Conservation (phyloP, 495 filamentous ascomycete genomes). For the Lasiosphaeria miniovina region DNA sequence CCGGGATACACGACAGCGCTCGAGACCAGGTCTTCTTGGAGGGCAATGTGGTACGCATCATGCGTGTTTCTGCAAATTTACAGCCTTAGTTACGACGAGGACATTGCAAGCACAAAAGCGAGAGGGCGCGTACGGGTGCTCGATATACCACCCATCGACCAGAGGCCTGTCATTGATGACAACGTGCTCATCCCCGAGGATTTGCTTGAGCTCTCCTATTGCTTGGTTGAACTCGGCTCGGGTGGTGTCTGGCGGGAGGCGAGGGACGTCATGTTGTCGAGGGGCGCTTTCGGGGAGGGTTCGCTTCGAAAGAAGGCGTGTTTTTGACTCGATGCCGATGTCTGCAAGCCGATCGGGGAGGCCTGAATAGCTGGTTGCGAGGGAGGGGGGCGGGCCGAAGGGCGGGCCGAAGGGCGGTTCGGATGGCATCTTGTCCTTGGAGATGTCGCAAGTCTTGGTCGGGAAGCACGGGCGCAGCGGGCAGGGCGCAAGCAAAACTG, state of each 20-base stretch:
- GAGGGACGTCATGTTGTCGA: slow-evolving; percentile 25
- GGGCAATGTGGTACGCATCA: slow-evolving; percentile 43
- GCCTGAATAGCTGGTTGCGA: slow-evolving; percentile 25
- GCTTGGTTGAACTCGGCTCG: slow-evolving; percentile 35
- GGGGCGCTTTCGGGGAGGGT: slow-evolving; percentile 33
- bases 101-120: background rate
- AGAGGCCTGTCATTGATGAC: slow-evolving; percentile 41
- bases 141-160: slow-evolving; percentile 47
- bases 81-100: background rate
- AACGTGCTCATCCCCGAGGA: slow-evolving; percentile 37
- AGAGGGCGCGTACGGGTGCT: slow-evolving; percentile 31
- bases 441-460: too few species aligned
- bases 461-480: too few species aligned
- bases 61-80: slow-evolving; percentile 33
- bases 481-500: too few species aligned
- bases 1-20: slow-evolving; percentile 42
- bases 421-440: background rate
- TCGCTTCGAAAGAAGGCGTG: slow-evolving; percentile 29
- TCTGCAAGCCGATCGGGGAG: slow-evolving; percentile 28
- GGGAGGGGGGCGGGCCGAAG: slow-evolving; percentile 2
- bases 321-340: slow-evolving; percentile 29
- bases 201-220: slow-evolving; percentile 31
- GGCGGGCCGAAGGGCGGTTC: background rate
- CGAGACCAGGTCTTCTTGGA: slow-evolving; percentile 43
- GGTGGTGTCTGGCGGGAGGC: slow-evolving; percentile 40